Percentiles rank a stretch among this genome's conserved stretches.
phyloP scores from a whole-genome alignment of 148 eudicot species.

The Silene latifolia region DNA sequence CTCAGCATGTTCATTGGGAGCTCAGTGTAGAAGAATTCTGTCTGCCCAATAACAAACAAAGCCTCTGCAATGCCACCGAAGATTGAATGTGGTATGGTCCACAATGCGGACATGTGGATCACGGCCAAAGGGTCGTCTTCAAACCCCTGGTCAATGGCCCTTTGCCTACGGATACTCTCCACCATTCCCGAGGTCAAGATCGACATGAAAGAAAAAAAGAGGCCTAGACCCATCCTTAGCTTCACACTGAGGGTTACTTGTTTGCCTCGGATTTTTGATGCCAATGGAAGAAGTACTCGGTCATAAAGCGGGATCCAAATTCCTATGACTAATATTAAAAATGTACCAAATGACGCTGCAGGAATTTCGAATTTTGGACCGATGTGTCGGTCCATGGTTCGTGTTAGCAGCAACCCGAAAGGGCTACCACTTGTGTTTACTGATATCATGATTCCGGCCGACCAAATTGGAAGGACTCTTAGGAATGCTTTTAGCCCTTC shows the following conservation, averaged over 20 bases:
- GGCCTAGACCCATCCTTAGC: constrained; percentile 21
- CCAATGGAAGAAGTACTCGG: constrained; percentile 17
- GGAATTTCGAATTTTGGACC: constrained; percentile 21
- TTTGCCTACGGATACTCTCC: constrained; percentile 17
- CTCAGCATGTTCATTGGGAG: constrained; percentile 23
- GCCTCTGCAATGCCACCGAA: constrained; percentile 18
- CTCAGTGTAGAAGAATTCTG: constrained; percentile 23
- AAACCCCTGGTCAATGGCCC: constrained; percentile 12
- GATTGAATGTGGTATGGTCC: constrained; percentile 7
- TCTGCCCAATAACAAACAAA: constrained; percentile 7
- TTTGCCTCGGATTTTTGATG: constrained; percentile 14
- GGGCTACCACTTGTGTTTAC: constrained; percentile 11
- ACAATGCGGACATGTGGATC: constrained; percentile 21
- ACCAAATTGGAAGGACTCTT: constrained; percentile 71
- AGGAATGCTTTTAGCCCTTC: constrained; percentile 66
- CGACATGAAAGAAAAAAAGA: constrained; percentile 14
- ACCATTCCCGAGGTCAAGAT: constrained; percentile 17
- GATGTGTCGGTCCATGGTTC: constrained; percentile 17
- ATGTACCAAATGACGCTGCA: constrained; percentile 17
- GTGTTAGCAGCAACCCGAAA: constrained; percentile 3
- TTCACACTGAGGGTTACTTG: constrained; percentile 19
- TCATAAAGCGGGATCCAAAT: constrained; percentile 20
- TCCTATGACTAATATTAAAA: neutral
- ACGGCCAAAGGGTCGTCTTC: constrained; percentile 4
- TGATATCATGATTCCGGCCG: constrained; percentile 37